Base-by-base conservation (phyloP, 352 stramenopile genomes). In the Phytopythium mirpurense region DNA sequence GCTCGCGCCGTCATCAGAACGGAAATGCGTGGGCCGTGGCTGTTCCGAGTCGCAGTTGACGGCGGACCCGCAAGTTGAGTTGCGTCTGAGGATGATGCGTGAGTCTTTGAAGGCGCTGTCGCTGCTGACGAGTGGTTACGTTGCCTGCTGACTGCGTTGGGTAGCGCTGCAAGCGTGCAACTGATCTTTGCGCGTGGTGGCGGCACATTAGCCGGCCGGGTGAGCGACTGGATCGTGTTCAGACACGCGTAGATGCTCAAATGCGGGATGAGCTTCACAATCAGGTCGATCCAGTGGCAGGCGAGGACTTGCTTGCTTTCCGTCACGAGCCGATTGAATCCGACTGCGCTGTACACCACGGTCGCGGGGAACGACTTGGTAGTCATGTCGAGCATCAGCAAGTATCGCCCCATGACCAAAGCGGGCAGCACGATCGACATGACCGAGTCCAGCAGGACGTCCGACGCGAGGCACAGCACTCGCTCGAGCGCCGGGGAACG, bases 271-370 rank as follows among this genome's bases (percentile, higher is more conserved):
- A 56, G n/a, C n/a, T 59, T 72, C 29, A 66, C 37, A 11, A 51
- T 24, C n/a, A 68, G 36, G 46, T 68, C 60, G 23, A 54, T 11
- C 10, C 18, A 51, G 0, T 24, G 46, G n/a, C 35, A 26, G 3
- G 51, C 56, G 26, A 68, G 62, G 15, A 72, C 37, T 29, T 66
- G 54, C 5, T 48, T 56, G 24, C 38, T 59, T 31, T 66, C 63
- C 54, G 56, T 59, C 9, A 70, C 38, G 21, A 70, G 23, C 35
- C 62, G 59, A 54, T 61, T 45, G 32, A 59, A 59, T 29, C 59
- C 60, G 14, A 32, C 32, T 31, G 56, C 53, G 50, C 51, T 57
- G 45, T 70, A 70, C 11, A 70, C 29, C 8, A 56, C 18, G 8
- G 24, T 35, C 8, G 35, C 9, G 2, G 38, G 14, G 19, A 62